Evolutionary conservation across 1,284 basidiomycete species (phyloP).

Genomic region (Ustilago xerochloae): DNA sequence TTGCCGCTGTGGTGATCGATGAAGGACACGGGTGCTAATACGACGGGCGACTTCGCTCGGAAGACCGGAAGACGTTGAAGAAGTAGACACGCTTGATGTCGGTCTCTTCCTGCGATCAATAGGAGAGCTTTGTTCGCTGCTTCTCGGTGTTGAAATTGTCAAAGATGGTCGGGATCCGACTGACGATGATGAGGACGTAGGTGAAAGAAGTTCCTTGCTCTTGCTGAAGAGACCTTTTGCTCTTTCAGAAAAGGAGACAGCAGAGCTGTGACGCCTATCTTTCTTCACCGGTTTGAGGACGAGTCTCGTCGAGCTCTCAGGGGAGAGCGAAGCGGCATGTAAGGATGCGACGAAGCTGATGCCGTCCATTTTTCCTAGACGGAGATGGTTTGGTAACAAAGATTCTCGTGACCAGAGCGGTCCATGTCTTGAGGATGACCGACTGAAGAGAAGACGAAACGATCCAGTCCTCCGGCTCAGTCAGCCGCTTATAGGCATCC

Average conservation of each 20-base stretch:
- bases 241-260: conserved; percentile 7
- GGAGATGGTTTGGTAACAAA: neutral
- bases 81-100: neutral
- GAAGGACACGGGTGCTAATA: no score
- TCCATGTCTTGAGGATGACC: neutral
- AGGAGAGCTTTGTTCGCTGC: neutral
- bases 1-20: no score
- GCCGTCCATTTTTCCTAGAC: conserved; percentile 34
- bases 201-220: conserved; percentile 18
- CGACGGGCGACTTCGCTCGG: neutral
- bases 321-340: conserved; percentile 10
- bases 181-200: conserved; percentile 2
- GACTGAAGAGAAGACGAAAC: neutral
- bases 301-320: neutral
- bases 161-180: neutral
- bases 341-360: conserved; percentile 23
- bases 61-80: neutral
- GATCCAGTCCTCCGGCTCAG: neutral
- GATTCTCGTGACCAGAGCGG: neutral
- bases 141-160: neutral
- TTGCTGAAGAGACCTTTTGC: conserved; percentile 15
- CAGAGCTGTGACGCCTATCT: neutral
- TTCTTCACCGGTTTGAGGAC: conserved; percentile 7
- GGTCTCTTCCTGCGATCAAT: neutral
- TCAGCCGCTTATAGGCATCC: neutral